phyloP scores from a whole-genome alignment of 805 yeast species.

The Teunomyces funiuensis region DNA sequence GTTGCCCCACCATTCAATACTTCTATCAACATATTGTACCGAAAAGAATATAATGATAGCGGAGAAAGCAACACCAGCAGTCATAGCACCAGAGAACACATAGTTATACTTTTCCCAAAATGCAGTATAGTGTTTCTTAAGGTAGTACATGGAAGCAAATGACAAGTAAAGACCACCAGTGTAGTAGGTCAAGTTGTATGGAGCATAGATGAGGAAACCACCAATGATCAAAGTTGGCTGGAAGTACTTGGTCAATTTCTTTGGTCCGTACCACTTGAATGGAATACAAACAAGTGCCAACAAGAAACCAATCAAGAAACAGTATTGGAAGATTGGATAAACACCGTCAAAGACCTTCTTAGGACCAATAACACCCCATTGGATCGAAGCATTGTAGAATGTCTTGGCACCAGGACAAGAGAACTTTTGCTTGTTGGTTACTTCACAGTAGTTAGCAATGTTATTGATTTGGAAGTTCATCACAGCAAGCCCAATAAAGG shows the following conservation, averaged over 20 bases:
- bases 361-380: slow-evolving; percentile 59
- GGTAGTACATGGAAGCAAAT: slow-evolving; percentile 27
- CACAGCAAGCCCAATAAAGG: slow-evolving; percentile 24
- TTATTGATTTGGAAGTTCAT: slow-evolving; percentile 19
- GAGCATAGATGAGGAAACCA: slow-evolving; percentile 31
- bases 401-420: slow-evolving; percentile 30
- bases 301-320: slow-evolving; percentile 36
- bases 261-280: slow-evolving; percentile 17
- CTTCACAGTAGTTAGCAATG: slow-evolving; percentile 21
- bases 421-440: slow-evolving; percentile 23
- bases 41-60: slow-evolving; percentile 38
- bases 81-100: slow-evolving; percentile 29
- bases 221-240: slow-evolving; percentile 36
- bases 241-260: slow-evolving; percentile 24
- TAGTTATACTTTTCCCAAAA: slow-evolving; percentile 41
- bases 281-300: slow-evolving; percentile 21
- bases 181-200: slow-evolving; percentile 32
- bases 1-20: slow-evolving; percentile 34
- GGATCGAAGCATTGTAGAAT: slow-evolving; percentile 55
- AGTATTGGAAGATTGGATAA: slow-evolving; percentile 34
- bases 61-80: slow-evolving; percentile 36
- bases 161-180: slow-evolving; percentile 31
- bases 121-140: slow-evolving; percentile 25
- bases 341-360: slow-evolving; percentile 33
- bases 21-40: slow-evolving; percentile 33